Percentiles rank a stretch among this genome's conserved stretches.
Evolutionary conservation across 2,329 filamentous ascomycete genomes (phyloP).

Genomic region (Dothiorella sarmentorum): DNA sequence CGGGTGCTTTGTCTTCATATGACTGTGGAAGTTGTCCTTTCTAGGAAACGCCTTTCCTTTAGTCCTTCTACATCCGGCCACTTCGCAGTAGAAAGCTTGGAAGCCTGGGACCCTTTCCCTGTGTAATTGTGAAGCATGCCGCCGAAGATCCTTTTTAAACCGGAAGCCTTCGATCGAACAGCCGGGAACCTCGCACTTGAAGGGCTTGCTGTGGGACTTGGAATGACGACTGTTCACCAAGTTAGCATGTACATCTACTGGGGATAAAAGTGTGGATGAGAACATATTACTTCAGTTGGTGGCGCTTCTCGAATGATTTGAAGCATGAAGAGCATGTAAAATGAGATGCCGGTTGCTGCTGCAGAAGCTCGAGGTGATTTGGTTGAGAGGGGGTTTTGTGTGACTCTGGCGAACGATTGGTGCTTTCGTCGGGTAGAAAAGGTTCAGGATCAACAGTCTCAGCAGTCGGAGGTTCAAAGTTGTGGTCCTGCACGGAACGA

Average conservation of each 20-base stretch:
- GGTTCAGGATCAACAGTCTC: not conserved
- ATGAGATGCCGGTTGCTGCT: not conserved
- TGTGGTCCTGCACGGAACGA: not conserved
- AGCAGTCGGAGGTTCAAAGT: not conserved
- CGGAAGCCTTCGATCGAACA: not conserved
- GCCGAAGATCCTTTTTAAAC: not conserved
- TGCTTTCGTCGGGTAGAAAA: not conserved
- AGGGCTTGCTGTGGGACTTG: not conserved
- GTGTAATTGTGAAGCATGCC: not conserved
- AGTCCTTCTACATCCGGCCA: not conserved
- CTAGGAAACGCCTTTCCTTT: not conserved
- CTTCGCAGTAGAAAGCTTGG: not conserved
- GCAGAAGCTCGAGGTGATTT: not conserved
- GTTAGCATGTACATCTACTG: not conserved
- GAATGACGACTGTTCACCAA: not conserved
- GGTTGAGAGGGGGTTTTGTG: not conserved
- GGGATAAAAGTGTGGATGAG: no score
- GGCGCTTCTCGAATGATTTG: not conserved
- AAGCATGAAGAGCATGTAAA: not conserved
- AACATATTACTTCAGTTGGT: not conserved
- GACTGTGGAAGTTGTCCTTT: not conserved
- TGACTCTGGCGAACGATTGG: not conserved
- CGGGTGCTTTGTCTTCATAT: not conserved
- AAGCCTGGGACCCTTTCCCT: not conserved
- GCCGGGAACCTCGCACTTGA: not conserved